Evolutionary conservation across 2,329 filamentous ascomycete species (phyloP), one percentile per base, ranked within the genome.

Genomic region (Ceratocystis destructans): DNA sequence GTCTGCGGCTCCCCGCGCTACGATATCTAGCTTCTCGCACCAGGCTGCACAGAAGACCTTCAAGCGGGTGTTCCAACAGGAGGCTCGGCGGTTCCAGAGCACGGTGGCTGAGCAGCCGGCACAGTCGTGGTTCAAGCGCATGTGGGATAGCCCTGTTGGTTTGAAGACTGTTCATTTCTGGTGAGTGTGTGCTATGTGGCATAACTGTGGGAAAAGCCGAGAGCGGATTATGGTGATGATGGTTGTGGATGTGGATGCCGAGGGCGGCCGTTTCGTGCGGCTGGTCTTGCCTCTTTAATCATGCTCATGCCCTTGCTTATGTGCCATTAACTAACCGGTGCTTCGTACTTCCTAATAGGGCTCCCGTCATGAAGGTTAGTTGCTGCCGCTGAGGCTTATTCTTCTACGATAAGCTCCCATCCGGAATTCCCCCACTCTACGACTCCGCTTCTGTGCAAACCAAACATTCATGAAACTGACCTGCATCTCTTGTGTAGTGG

Each of bases 141-240:
- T 95, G 81, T 91, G 87, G 87, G 85, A 90, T 76, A 90, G 87
- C 76, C 88, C 89, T 69, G 77, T 92, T 70, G 89, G 89, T 64
- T 72, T 92, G 72, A 91, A 91, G 87, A 99, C 94, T 69, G 94
- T 99, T 73, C 94, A 99, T 78, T 99, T 99, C 80, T 99, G 94
- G 93, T 93, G 80, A 70, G 81, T 73, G 17, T 3, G 81, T 73
- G 17, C 5, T 44, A 17, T 65, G 15, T 10, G 7, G 61, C 3
- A 7, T 17, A 17, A 5, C 12, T 15, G 7, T 22, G 4, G 22
- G 17, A 15, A 20, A 33, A n/a, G 5, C 20, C 17, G 10, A 25
- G n/a, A n/a, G 4, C 33, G 4, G 17, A 17, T n/a, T 4, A 41
- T 41, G 37, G 37, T 41, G 10, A 15, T 15, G 37, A 41, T 41